phyloP scores from a whole-genome alignment of 1,139 yeast species.

The Williopsis jadinii region DNA sequence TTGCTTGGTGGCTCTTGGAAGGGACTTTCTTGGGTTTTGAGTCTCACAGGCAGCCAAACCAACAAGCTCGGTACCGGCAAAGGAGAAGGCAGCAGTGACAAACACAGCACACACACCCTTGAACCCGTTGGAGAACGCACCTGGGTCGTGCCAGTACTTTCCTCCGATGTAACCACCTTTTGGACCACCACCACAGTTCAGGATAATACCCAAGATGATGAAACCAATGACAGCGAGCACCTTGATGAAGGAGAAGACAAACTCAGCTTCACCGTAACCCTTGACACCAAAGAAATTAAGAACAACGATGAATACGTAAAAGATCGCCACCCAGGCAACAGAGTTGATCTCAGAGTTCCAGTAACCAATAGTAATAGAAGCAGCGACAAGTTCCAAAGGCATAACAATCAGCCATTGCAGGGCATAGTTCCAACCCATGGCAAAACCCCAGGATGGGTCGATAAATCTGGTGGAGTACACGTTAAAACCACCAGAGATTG shows the following conservation, averaged over 20 bases:
- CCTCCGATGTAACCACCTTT: slow-evolving; percentile 50
- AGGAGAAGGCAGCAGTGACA: slow-evolving; percentile 82
- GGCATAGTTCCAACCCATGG: slow-evolving; percentile 66
- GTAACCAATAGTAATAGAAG: slow-evolving; percentile 57
- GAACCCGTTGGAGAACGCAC: slow-evolving; percentile 56
- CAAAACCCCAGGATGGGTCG: slow-evolving; percentile 70
- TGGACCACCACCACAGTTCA: slow-evolving; percentile 61
- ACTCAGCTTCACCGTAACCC: slow-evolving; percentile 68
- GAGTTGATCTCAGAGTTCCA: slow-evolving; percentile 53
- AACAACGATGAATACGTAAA: slow-evolving; percentile 47
- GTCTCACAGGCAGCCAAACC: slow-evolving; percentile 92
- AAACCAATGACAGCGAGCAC: slow-evolving; percentile 54
- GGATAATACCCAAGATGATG: slow-evolving; percentile 50
- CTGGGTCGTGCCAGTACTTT: slow-evolving; percentile 53
- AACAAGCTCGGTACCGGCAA: slow-evolving; percentile 77
- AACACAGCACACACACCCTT: slow-evolving; percentile 79
- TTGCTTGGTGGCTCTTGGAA: slow-evolving; percentile 71
- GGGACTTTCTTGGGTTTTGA: slow-evolving; percentile 63
- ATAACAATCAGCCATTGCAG: slow-evolving; percentile 63
- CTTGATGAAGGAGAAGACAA: slow-evolving; percentile 46
- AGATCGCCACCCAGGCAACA: slow-evolving; percentile 64
- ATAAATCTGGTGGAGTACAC: slow-evolving; percentile 59
- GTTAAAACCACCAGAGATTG: slow-evolving; percentile 67
- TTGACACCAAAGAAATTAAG: slow-evolving; percentile 64
- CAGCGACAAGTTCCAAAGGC: slow-evolving; percentile 68